Evolutionary conservation across 805 yeast species (phyloP).

Genomic region (Monosporozyma aerobia): DNA sequence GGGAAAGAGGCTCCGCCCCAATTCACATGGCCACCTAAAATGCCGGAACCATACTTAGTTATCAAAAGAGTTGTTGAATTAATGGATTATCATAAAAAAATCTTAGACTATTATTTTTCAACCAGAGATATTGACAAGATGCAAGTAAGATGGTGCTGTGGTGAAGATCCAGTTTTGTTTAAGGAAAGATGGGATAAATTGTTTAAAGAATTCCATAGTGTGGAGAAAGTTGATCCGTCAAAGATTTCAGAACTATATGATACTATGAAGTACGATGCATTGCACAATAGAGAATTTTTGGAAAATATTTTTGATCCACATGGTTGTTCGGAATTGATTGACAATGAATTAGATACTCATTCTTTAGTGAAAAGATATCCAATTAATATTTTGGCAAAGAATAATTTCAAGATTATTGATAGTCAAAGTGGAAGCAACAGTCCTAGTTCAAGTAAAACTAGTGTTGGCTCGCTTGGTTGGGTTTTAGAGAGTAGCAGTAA

Average conservation of each 20-base stretch:
- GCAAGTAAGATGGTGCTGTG: constrained; percentile 90
- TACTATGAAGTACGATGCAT: constrained; percentile 96
- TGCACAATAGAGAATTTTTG: constrained; percentile 85
- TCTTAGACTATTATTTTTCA: constrained; percentile 73
- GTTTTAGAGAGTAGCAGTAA: constrained; percentile 38
- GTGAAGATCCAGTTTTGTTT: constrained; percentile 84
- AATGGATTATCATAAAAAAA: constrained; percentile 81
- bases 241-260: constrained; percentile 94
- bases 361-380: constrained; percentile 64
- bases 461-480: constrained; percentile 69
- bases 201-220: constrained; percentile 81
- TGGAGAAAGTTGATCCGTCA: constrained; percentile 95
- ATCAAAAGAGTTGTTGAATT: constrained; percentile 89
- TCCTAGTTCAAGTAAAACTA: constrained; percentile 14
- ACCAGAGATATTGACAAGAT: constrained; percentile 55
- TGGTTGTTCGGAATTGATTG: constrained; percentile 31
- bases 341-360: constrained; percentile 24
- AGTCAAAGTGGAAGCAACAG: constrained; percentile 9
- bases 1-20: constrained; percentile 97
- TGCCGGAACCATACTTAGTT: constrained; percentile 95
- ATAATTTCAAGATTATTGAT: constrained; percentile 55
- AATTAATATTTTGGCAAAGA: constrained; percentile 64
- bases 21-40: constrained; percentile 96
- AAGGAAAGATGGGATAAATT: constrained; percentile 96
- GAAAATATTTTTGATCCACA: constrained; percentile 71